These are phyloP conservation scores for Aspergillus alliaceus DNA, from an alignment of 2,329 filamentous ascomycete genomes.

Conservation along the genomic window DNA sequence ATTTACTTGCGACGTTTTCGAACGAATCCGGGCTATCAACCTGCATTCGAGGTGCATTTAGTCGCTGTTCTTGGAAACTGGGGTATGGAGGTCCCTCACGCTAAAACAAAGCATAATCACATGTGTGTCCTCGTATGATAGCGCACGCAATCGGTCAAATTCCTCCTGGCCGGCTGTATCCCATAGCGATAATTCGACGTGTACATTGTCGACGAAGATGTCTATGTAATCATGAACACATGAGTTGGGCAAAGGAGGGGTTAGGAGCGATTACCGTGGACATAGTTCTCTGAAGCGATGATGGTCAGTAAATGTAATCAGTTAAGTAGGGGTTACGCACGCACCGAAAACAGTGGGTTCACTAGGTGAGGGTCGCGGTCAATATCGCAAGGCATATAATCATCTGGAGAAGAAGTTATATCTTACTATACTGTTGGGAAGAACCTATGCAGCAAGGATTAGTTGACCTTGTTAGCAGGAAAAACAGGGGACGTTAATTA, in stretches of 20 bases:
- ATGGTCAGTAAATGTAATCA: conserved; percentile 27
- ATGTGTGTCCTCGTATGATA: conserved; percentile 98
- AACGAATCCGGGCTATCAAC: conserved; percentile 94
- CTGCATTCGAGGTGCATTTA: conserved; percentile 32
- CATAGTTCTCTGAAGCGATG: conserved; percentile 76
- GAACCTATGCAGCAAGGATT: conserved; percentile 58
- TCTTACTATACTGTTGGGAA: conserved; percentile 92
- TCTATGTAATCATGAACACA: conserved; percentile 55
- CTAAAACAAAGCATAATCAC: conserved; percentile 99
- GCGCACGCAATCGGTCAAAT: conserved; percentile 91
- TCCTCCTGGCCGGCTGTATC: conserved; percentile 98
- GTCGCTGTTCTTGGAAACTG: not conserved
- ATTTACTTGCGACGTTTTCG: conserved; percentile 98
- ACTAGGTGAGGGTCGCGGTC: conserved; percentile 40
- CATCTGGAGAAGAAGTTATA: not conserved
- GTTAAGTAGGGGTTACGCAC: conserved; percentile 20
- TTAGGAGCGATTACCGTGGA: conserved; percentile 69
- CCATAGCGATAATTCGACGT: conserved; percentile 97
- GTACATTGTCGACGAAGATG: conserved; percentile 95
- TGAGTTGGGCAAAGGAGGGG: not conserved
- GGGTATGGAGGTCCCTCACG: conserved; percentile 42
- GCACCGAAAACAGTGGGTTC: conserved; percentile 88
- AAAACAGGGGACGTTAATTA: conserved; percentile 45
- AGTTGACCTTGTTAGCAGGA: conserved; percentile 13
- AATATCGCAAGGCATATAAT: conserved; percentile 16